Conservation (phyloP, 2,329 filamentous ascomycete genomes). For the Corinectria fuckeliana region DNA sequence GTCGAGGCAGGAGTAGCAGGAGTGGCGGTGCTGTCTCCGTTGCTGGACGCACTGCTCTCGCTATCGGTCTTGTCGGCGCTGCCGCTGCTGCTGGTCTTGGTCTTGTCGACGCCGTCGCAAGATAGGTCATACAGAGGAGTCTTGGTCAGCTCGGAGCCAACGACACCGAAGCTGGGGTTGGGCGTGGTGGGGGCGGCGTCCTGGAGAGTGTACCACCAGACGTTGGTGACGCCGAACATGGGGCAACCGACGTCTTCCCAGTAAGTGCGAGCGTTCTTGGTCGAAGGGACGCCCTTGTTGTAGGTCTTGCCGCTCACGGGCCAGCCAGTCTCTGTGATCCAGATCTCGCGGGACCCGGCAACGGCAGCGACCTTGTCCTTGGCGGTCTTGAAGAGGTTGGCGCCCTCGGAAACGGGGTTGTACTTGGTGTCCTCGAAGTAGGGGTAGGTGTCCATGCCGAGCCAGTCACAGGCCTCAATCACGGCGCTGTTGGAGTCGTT, state of each 20-base stretch:
- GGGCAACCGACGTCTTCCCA: constrained; percentile 82
- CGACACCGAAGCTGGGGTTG: constrained; percentile 74
- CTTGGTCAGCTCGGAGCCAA: constrained; percentile 59
- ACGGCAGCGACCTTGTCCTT: constrained; percentile 64
- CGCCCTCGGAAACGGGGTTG: constrained; percentile 70
- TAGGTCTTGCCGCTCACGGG: constrained; percentile 72
- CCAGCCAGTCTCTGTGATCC: constrained; percentile 91
- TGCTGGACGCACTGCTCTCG: neutral
- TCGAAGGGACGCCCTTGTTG: constrained; percentile 67
- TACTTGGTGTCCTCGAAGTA: constrained; percentile 77
- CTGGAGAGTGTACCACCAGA: constrained; percentile 81
- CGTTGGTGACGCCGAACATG: constrained; percentile 67
- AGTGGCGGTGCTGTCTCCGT: neutral
- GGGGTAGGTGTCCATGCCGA: constrained; percentile 85
- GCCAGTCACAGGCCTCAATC: constrained; percentile 74
- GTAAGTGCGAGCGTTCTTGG: constrained; percentile 76
- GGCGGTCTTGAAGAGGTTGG: constrained; percentile 72
- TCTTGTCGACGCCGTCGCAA: constrained; percentile 45
- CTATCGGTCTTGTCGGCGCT: neutral
- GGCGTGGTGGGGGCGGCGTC: constrained; percentile 67
- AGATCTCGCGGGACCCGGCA: constrained; percentile 73
- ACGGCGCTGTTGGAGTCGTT: constrained; percentile 76
- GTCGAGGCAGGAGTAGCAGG: constrained; percentile 20
- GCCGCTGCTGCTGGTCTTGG: constrained; percentile 14
- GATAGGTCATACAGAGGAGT: constrained; percentile 69